Percentiles rank a stretch among this genome's conserved stretches.
These are phyloP conservation scores for Penicillium subrubescens DNA, from an alignment of 495 filamentous ascomycete genomes.

Conservation along the genomic window DNA sequence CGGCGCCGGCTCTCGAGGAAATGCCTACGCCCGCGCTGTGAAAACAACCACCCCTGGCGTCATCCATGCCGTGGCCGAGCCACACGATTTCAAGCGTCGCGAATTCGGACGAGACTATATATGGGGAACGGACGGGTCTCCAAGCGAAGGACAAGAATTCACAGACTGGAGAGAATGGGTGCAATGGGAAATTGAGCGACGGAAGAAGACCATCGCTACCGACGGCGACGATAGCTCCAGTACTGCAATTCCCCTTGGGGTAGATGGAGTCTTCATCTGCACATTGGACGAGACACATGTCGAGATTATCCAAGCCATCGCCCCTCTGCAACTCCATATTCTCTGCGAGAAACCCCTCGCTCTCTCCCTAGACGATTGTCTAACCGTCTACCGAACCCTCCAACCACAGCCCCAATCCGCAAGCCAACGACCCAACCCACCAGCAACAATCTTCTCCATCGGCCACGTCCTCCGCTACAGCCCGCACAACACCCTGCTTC, in stretches of 20 bases:
- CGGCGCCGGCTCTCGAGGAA: constrained; percentile 83
- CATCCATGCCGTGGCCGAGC: constrained; percentile 80
- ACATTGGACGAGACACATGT: constrained; percentile 86
- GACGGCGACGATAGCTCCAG: not conserved
- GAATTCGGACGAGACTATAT: constrained; percentile 68
- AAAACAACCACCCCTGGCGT: constrained; percentile 59
- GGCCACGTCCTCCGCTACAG: constrained; percentile 80
- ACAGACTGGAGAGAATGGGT: constrained; percentile 73
- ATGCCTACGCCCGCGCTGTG: constrained; percentile 71
- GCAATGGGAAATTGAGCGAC: constrained; percentile 59
- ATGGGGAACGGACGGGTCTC: constrained; percentile 52
- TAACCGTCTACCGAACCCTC: constrained; percentile 67
- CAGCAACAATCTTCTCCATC: constrained; percentile 67
- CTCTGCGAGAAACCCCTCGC: constrained; percentile 96
- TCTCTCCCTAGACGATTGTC: constrained; percentile 72
- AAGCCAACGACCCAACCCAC: constrained; percentile 3
- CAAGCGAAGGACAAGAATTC: constrained; percentile 64
- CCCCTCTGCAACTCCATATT: constrained; percentile 72
- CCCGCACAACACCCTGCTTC: constrained; percentile 84
- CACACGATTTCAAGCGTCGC: constrained; percentile 72
- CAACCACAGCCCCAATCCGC: constrained; percentile 17
- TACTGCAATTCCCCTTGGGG: constrained; percentile 17
- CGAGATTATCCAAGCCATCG: constrained; percentile 71
- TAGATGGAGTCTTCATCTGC: constrained; percentile 87
- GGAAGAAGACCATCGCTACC: constrained; percentile 27